These are phyloP conservation scores for Pseudopyricularia javanii DNA, from an alignment of 2,329 filamentous ascomycete species.

Conservation along the genomic window DNA sequence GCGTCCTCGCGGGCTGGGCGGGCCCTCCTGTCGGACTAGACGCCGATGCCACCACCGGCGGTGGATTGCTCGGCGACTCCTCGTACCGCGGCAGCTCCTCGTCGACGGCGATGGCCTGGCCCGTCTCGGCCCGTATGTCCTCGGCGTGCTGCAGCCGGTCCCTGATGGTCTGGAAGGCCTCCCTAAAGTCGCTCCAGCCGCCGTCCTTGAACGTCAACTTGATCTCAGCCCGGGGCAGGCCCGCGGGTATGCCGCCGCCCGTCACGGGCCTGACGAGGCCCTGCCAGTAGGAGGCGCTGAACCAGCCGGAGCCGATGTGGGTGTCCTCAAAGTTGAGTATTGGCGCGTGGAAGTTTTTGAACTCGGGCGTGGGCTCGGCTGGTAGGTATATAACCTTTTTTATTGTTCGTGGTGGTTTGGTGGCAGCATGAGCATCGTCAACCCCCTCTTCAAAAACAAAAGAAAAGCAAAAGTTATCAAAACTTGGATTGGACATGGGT, in stretches of 20 bases:
- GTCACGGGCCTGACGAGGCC: slow-evolving; percentile 68
- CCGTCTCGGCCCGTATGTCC: slow-evolving; percentile 58
- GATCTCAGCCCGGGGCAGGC: slow-evolving; percentile 62
- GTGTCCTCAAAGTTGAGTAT: slow-evolving; percentile 81
- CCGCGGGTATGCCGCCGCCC: slow-evolving; percentile 68
- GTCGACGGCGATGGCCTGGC: slow-evolving; percentile 52
- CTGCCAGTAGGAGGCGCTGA: slow-evolving; percentile 85
- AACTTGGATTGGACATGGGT: background rate
- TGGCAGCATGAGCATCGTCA: slow-evolving; percentile 6
- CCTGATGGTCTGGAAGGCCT: slow-evolving; percentile 70
- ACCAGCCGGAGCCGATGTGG: slow-evolving; percentile 65
- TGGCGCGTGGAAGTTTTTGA: slow-evolving; percentile 82
- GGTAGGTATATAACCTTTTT: slow-evolving; percentile 78
- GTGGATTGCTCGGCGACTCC: slow-evolving; percentile 25
- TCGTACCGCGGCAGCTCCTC: slow-evolving; percentile 87
- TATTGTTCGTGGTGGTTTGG: slow-evolving; percentile 3
- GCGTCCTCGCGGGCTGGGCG: slow-evolving; percentile 11
- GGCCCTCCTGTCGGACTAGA: slow-evolving; percentile 10
- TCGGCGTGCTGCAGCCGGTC: slow-evolving; percentile 73
- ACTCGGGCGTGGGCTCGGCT: slow-evolving; percentile 48
- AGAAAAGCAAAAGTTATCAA: background rate
- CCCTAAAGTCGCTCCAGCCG: slow-evolving; percentile 85
- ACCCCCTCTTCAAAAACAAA: background rate
- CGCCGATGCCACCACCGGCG: slow-evolving; percentile 1
- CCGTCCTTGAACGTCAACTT: slow-evolving; percentile 89